A percentile compares a stretch with the other conserved stretches of the same genome.
phyloP scores from a whole-genome alignment of 2,329 filamentous ascomycete genomes.

The Verticillium klebahnii region DNA sequence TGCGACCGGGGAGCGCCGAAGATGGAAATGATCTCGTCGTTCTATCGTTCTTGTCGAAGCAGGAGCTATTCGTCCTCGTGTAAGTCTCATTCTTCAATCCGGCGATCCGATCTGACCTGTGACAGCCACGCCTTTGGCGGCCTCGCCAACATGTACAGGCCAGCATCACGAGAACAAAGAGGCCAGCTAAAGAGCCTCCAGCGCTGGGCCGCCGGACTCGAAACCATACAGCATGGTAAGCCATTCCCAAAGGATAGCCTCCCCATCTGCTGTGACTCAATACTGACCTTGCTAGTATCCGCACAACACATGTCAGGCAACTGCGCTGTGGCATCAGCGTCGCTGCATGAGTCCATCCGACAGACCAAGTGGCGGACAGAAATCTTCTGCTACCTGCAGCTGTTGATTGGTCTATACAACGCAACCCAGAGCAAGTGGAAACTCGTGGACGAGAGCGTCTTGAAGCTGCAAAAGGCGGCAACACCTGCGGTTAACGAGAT shows the following conservation, averaged over 20 bases:
- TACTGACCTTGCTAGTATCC: background rate
- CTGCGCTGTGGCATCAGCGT: conserved; percentile 24
- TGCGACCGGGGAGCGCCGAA: conserved; percentile 41
- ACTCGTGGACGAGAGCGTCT: conserved; percentile 53
- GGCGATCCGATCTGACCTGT: conserved; percentile 10
- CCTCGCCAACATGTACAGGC: conserved; percentile 37
- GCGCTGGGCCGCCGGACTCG: conserved; percentile 37
- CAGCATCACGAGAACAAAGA: conserved; percentile 16
- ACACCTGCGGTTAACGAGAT: conserved; percentile 11
- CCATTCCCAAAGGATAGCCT: background rate
- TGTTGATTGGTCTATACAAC: conserved; percentile 66
- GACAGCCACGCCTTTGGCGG: conserved; percentile 51
- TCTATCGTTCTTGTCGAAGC: conserved; percentile 56
- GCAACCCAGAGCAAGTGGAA: conserved; percentile 69
- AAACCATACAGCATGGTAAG: conserved; percentile 44
- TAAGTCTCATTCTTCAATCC: conserved; percentile 28
- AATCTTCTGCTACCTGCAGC: conserved; percentile 63
- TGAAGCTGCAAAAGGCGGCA: conserved; percentile 38
- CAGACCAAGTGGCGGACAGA: conserved; percentile 61
- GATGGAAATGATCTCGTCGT: conserved; percentile 50
- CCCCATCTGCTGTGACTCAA: background rate
- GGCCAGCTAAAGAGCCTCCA: conserved; percentile 20
- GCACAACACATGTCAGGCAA: background rate
- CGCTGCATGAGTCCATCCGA: conserved; percentile 52
- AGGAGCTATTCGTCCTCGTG: conserved; percentile 52